Conservation (phyloP, 768 basidiomycete genomes). For the Russula earlei region DNA sequence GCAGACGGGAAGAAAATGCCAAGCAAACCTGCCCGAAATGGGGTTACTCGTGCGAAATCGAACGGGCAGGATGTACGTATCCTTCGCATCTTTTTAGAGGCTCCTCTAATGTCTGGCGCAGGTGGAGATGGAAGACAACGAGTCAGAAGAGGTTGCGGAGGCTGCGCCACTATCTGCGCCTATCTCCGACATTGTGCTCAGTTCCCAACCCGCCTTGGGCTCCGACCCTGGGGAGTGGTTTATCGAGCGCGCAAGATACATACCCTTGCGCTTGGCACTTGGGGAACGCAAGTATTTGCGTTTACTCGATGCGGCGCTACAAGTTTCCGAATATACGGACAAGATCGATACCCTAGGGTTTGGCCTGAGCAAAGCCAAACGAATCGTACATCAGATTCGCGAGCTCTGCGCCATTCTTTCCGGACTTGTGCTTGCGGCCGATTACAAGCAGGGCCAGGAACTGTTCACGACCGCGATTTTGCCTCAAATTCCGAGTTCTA, state of each 20-base stretch:
- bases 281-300: conserved; percentile 77
- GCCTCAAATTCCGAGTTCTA: conserved; percentile 72
- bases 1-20: conserved; percentile 16
- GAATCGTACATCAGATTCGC: conserved; percentile 78
- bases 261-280: conserved; percentile 68
- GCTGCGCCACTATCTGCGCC: conserved; percentile 17
- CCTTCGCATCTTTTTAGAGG: conserved; percentile 17
- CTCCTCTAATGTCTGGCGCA: conserved; percentile 13
- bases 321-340: conserved; percentile 84
- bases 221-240: conserved; percentile 75
- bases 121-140: conserved; percentile 33
- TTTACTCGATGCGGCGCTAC: conserved; percentile 74
- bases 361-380: conserved; percentile 72
- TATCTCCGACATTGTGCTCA: conserved; percentile 32
- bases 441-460: conserved; percentile 85
- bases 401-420: conserved; percentile 85
- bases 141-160: conserved; percentile 32
- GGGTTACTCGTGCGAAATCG: conserved; percentile 22
- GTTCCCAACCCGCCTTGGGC: conserved; percentile 52
- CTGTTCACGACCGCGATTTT: conserved; percentile 79
- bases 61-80: conserved; percentile 14
- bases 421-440: conserved; percentile 69
- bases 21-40: conserved; percentile 18
- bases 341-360: conserved; percentile 79
- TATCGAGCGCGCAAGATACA: conserved; percentile 69